Conservation (phyloP, 1,139 yeast species). For the Debaryomyces singareniensis region DNA sequence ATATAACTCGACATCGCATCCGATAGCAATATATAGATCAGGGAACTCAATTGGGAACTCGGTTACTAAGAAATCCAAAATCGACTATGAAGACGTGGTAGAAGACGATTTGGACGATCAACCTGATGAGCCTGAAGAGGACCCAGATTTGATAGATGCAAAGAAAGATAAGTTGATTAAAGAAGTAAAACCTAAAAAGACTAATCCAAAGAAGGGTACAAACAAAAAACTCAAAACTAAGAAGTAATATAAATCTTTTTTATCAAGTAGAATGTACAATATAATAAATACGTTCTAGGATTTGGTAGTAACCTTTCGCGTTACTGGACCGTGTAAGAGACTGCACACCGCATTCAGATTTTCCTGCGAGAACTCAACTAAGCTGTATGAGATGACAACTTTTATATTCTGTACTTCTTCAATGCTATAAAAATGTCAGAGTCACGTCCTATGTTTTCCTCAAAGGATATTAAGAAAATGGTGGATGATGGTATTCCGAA, state of each 20-base stretch:
- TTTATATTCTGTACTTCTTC: too few species aligned
- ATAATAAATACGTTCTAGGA: too few species aligned
- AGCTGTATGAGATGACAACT: too few species aligned
- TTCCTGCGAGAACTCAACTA: too few species aligned
- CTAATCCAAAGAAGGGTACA: conserved; percentile 5
- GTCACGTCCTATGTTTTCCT: background rate
- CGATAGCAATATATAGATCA: conserved; percentile 75
- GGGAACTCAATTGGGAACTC: conserved; percentile 46
- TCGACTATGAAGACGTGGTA: conserved; percentile 56
- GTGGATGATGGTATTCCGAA: background rate
- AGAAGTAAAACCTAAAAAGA: conserved; percentile 23
- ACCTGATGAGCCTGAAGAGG: conserved; percentile 21
- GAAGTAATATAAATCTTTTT: too few species aligned
- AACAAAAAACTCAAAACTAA: conserved; percentile 10
- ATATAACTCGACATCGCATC: conserved; percentile 73
- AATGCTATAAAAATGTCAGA: background rate
- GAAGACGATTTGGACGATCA: conserved; percentile 51
- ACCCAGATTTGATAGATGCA: conserved; percentile 24
- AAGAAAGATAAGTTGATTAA: conserved; percentile 42
- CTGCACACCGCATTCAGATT: too few species aligned
- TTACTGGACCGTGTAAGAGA: too few species aligned
- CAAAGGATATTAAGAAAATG: background rate
- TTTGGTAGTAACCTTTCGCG: too few species aligned
- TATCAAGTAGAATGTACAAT: too few species aligned
- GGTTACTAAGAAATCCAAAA: conserved; percentile 32